A percentile compares a stretch with the other conserved stretches of the same genome.
These are phyloP conservation scores for Aspergillus chevalieri DNA, from an alignment of 2,329 filamentous ascomycete species.

Conservation along the genomic window DNA sequence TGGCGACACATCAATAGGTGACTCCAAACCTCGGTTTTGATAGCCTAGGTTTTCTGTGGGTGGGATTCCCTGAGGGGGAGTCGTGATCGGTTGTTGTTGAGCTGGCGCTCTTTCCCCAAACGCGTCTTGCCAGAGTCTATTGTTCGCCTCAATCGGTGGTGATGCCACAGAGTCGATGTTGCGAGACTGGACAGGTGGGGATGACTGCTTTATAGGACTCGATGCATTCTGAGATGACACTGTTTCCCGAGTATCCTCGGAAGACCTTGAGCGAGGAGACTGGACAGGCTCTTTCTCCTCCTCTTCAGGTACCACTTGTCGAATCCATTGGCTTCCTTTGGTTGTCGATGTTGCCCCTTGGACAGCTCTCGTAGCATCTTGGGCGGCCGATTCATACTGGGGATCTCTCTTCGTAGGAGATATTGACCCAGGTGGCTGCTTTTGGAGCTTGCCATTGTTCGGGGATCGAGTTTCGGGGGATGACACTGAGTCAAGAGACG, in stretches of 20 bases:
- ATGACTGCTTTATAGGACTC: slow-evolving; percentile 14
- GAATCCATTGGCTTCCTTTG: slow-evolving; percentile 27
- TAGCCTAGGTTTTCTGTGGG: slow-evolving; percentile 17
- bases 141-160: slow-evolving; percentile 19
- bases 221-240: slow-evolving; percentile 10
- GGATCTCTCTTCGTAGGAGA: slow-evolving; percentile 37
- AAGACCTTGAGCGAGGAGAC: slow-evolving; percentile 10
- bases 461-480: slow-evolving; percentile 40
- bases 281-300: slow-evolving; percentile 17
- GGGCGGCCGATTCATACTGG: slow-evolving; percentile 22
- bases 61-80: slow-evolving; percentile 19
- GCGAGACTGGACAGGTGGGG: slow-evolving; percentile 13
- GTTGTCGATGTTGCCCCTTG: slow-evolving; percentile 14
- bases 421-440: slow-evolving; percentile 49
- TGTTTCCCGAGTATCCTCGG: slow-evolving; percentile 14
- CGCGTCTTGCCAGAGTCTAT: slow-evolving; percentile 13
- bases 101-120: slow-evolving; percentile 16
- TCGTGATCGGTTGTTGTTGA: slow-evolving; percentile 13
- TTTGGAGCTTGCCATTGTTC: slow-evolving; percentile 65
- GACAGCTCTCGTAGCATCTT: slow-evolving; percentile 18
- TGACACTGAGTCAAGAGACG: slow-evolving; percentile 37
- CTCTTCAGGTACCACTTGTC: slow-evolving; percentile 29
- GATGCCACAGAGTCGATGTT: slow-evolving; percentile 13
- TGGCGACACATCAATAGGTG: slow-evolving; percentile 61
- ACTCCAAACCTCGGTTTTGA: slow-evolving; percentile 57